Evolutionary conservation across 176 grass and related monocot genomes (phyloP), one percentile per base, ranked within the genome.

Genomic region (maize (Zea mays)): DNA sequence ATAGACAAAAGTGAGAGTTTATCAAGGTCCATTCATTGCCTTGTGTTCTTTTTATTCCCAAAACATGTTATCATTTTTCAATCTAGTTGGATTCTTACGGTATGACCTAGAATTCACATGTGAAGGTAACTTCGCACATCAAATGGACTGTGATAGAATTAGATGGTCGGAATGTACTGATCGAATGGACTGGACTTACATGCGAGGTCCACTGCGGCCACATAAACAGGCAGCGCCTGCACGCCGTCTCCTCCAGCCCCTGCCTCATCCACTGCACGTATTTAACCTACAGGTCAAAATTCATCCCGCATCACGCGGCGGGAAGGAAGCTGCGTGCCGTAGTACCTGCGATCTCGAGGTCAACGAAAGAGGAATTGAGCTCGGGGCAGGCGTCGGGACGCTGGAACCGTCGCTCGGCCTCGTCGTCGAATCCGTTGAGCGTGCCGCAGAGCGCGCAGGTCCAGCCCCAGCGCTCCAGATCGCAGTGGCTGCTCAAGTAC

Each of bases 381-480:
- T 99, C 96, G 34, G 96, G 90, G 55, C 90, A 95, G 37, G 68
- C 75, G 5, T 79, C 76, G 5, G 84, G 72, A 10, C 69, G 79
- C 73, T 89, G 74, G 90, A 90, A 74, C 37, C 92, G 87, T n/a
- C 70, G 78, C n/a, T 84, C 69, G 44, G 90, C 71, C 11, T 86
- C 80, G 45, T 89, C 77, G 70, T 77, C 69, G 81, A 95, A 89
- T 19, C 92, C 88, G 72, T 95, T 93, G 81, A 92, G 85, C 55
- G 72, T 81, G 72, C 92, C 79, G 75, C 96, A 99, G 62, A 99
- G 87, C 36, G 81, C 80, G 89, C 96, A 99, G 68, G 73, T 50
- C 92, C 96, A 99, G 35, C 80, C 90, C 92, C 92, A 99, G 39
- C 86, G 89, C 67, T 95, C 96, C 59, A 95, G 69, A 72, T 99